Evolutionary conservation across 2,329 filamentous ascomycete species (phyloP).

Genomic region (Verticillium dahliae): DNA sequence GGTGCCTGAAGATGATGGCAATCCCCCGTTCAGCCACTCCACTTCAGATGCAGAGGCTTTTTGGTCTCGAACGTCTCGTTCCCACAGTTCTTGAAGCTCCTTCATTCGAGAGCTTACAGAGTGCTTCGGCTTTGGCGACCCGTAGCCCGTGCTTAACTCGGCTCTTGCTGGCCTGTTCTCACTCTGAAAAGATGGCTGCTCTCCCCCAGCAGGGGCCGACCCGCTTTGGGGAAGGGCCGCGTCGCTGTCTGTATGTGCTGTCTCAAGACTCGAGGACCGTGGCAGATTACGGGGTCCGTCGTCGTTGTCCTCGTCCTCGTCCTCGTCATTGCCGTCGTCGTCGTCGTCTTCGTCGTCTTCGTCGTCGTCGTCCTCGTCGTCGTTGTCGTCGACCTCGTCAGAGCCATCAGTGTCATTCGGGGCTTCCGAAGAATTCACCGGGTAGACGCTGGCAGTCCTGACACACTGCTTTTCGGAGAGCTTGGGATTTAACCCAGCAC

Average conservation of each 20-base stretch:
- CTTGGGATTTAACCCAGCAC: background rate
- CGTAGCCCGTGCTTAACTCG: too few relatives aligned
- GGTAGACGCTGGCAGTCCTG: background rate
- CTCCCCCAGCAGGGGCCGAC: too few relatives aligned
- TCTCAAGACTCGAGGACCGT: background rate
- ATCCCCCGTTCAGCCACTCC: background rate
- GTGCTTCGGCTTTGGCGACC: background rate
- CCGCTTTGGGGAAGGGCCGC: background rate
- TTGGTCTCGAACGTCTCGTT: slow-evolving; percentile 6
- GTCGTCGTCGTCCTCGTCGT: too few relatives aligned
- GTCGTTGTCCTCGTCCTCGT: background rate
- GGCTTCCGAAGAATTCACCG: too few relatives aligned
- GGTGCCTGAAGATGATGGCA: background rate
- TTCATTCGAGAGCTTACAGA: slow-evolving; percentile 16
- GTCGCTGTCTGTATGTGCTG: slow-evolving; percentile 17
- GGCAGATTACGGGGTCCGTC: background rate
- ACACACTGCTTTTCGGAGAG: background rate
- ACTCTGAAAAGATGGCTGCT: too few relatives aligned
- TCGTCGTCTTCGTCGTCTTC: too few relatives aligned
- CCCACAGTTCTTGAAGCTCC: slow-evolving; percentile 23
- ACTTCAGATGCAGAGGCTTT: background rate
- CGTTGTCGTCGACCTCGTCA: background rate
- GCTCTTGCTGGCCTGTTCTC: too few relatives aligned
- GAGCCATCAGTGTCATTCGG: background rate
- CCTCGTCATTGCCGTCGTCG: too few relatives aligned